A percentile compares a stretch with the other conserved stretches of the same genome.
Evolutionary conservation across 306 rosid genomes (phyloP).

Genomic region (Fragaria nilgerrensis): DNA sequence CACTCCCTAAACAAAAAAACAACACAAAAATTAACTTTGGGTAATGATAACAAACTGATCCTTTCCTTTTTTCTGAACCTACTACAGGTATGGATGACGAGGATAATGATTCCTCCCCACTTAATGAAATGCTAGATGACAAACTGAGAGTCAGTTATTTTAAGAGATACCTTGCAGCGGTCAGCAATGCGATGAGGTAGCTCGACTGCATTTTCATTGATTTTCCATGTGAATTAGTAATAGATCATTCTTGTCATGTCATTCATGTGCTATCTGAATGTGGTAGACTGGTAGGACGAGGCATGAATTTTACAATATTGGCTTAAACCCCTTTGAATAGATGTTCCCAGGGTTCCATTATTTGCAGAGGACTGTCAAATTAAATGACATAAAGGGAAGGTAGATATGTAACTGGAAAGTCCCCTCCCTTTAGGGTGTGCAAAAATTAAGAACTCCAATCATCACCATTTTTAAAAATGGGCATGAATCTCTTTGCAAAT

Average conservation of each 20-base stretch:
- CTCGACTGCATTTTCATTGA: slow-evolving; percentile 21
- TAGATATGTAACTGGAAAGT: background rate
- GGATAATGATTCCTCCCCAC: slow-evolving; percentile 50
- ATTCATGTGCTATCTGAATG: background rate
- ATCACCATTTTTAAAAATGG: background rate
- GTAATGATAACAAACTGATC: background rate
- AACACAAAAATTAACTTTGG: background rate
- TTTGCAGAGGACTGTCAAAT: background rate
- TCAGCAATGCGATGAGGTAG: slow-evolving; percentile 76
- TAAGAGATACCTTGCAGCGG: slow-evolving; percentile 64
- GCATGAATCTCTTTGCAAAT: background rate
- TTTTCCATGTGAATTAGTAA: background rate
- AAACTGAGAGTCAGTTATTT: slow-evolving; percentile 70
- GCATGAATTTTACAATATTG: background rate
- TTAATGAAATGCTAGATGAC: slow-evolving; percentile 78
- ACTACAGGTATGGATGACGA: slow-evolving; percentile 90
- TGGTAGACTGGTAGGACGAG: background rate
- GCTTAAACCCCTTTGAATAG: too few relatives aligned
- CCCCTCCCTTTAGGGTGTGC: background rate
- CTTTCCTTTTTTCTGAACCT: background rate
- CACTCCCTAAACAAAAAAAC: background rate
- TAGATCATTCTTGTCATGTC: background rate
- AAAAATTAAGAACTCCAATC: background rate
- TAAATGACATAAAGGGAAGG: background rate
- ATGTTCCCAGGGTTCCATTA: background rate